Evolutionary conservation across 306 rosid genomes (phyloP).

Genomic region (Castanopsis chinensis): DNA sequence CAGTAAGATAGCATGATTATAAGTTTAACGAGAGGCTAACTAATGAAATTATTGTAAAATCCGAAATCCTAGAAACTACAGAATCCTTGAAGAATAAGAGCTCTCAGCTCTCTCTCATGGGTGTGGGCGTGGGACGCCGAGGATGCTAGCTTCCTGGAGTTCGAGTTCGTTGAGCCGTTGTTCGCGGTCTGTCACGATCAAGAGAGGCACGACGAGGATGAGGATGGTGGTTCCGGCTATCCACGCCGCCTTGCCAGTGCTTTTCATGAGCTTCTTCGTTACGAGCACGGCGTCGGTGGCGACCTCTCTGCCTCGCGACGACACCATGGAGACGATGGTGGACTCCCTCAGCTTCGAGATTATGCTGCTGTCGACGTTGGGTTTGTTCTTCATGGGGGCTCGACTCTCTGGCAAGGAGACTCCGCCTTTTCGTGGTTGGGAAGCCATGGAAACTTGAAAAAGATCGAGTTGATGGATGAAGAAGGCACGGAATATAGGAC

Average conservation of each 20-base stretch:
- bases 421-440: constrained; percentile 70
- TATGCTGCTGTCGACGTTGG: constrained; percentile 10
- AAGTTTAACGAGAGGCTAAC: no score
- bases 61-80: no score
- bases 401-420: constrained; percentile 78
- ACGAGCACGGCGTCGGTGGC: constrained; percentile 63
- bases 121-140: constrained; percentile 54
- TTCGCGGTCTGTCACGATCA: constrained; percentile 96
- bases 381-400: constrained; percentile 28
- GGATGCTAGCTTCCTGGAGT: constrained; percentile 90
- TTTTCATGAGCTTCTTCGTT: constrained; percentile 62
- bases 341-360: constrained; percentile 56
- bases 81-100: no score
- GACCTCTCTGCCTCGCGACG: constrained; percentile 50
- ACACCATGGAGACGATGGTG: constrained; percentile 25
- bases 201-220: constrained; percentile 74
- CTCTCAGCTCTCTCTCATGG: not conserved
- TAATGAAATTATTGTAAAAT: no score
- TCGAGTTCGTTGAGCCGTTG: constrained; percentile 90
- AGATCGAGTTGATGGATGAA: no score
- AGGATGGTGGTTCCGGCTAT: constrained; percentile 86
- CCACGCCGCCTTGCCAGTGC: constrained; percentile 98
- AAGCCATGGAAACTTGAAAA: constrained; percentile 47
- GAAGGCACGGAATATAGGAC: no score
- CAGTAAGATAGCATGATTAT: no score